These are phyloP conservation scores for Thielaviopsis musarum DNA, from an alignment of 2,329 filamentous ascomycete species.

Conservation along the genomic window DNA sequence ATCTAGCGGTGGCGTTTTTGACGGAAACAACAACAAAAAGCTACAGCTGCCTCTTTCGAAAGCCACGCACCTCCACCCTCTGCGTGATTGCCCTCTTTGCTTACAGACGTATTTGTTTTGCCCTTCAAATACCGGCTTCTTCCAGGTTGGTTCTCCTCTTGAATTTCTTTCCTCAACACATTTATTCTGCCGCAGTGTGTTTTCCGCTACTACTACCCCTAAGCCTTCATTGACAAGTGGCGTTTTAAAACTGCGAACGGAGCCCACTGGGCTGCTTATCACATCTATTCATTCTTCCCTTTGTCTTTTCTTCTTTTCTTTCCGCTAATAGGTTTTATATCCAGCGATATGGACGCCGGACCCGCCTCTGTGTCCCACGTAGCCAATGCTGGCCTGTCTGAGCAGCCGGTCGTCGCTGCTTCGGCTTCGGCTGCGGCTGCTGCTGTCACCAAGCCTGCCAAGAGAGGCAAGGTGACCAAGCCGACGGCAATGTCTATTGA, in stretches of 20 bases:
- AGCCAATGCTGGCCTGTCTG: neutral
- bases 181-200: neutral
- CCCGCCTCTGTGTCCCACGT: neutral
- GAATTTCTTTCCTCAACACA: neutral
- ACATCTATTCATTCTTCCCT: neutral
- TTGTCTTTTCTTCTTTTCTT: neutral
- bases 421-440: neutral
- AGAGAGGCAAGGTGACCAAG: neutral
- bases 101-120: neutral
- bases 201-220: neutral
- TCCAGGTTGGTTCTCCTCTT: neutral
- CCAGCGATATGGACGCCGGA: conserved; percentile 8
- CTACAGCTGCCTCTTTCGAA: neutral
- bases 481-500: neutral
- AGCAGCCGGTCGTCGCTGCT: neutral
- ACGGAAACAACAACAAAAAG: neutral
- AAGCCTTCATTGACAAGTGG: neutral
- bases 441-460: neutral
- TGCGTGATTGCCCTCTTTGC: neutral
- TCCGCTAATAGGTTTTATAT: conserved; percentile 1
- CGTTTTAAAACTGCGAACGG: neutral
- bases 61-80: neutral
- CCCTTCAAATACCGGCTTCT: neutral
- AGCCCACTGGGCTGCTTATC: neutral
- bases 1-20: neutral